These are phyloP conservation scores for Corchorus olitorius DNA, from an alignment of 345 rosid species.

Conservation along the genomic window DNA sequence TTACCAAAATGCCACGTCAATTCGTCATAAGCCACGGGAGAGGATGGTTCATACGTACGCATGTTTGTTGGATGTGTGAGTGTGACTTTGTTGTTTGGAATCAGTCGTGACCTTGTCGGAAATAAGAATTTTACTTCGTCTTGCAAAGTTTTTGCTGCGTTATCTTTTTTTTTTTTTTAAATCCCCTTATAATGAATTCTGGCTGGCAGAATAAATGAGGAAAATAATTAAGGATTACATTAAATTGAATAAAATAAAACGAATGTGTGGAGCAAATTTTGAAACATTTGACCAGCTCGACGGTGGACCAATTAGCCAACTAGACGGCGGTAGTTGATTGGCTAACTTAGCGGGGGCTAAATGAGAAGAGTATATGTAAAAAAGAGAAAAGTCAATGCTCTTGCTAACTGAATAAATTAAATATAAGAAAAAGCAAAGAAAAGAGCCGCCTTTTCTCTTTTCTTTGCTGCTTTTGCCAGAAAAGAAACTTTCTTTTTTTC, in stretches of 20 bases:
- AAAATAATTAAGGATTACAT: not conserved
- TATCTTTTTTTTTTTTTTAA: no score
- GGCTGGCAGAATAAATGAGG: not conserved
- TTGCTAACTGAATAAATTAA: not conserved
- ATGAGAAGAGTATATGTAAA: not conserved
- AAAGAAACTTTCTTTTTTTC: not conserved
- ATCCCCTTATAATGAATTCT: no score
- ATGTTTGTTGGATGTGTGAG: no score
- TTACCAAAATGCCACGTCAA: no score
- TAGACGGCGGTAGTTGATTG: constrained; percentile 1
- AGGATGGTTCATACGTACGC: no score
- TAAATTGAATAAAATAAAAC: not conserved
- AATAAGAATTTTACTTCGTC: no score
- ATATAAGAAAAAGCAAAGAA: not conserved
- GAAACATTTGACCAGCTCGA: constrained; percentile 10
- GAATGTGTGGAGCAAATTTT: not conserved
- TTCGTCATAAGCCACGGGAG: no score
- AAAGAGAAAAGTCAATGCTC: constrained; percentile 8
- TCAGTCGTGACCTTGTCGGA: no score
- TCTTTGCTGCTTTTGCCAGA: constrained; percentile 13
- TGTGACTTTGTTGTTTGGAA: no score
- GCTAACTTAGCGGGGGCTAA: not conserved
- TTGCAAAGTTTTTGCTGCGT: no score
- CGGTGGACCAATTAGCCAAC: constrained; percentile 7
- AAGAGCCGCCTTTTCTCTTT: constrained; percentile 23